Evolutionary conservation across 1,284 basidiomycete genomes (phyloP), one percentile per base, ranked within the genome.

Genomic region (Microbotryomycetes sp.): DNA sequence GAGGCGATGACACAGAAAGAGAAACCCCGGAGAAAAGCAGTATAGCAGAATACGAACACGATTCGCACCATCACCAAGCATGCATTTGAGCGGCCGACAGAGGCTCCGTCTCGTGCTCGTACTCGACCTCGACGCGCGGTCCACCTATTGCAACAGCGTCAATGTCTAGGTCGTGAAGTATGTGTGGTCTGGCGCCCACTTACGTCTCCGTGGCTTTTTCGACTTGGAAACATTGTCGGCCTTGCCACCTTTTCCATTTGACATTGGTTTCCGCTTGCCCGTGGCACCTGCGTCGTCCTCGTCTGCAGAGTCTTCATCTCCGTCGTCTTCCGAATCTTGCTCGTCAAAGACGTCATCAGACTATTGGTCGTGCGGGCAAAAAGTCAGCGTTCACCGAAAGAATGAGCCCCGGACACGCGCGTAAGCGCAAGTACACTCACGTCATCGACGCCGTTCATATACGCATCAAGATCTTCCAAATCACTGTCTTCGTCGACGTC

Each of bases 91-190:
- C 45, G 0, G 49, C 56, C 18, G 58, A 53, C 27, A 66, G 27
- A 52, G 64, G 30, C 76, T 91, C 90, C 73, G 89, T 82, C 78
- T 96, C 89, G 69, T 86, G 82, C 74, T 93, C 93, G 83, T 96
- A 94, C 77, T 97, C 93, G 75, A 97, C 86, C 75, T 94, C 89
- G 75, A 97, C 86, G 67, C 85, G 82, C 7, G 91, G 86, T 26
- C 85, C 87, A 66, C 81, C 86, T 85, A 74, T 52, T 65, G 54
- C 18, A 57, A 13, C 28, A 31, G 23, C 52, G 49, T 26, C 21
- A 73, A 46, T 73, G 71, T 45, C 54, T 60, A 64, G 47, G 23
- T 31, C 61, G 62, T 56, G 46, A 54, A 23, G 56, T 64, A 45
- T n/a, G 60, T 57, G 28, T 45, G 54, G 48, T 60, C 35, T 45